phyloP scores from a whole-genome alignment of 1,284 basidiomycete species.

The Thecaphora thlaspeos region DNA sequence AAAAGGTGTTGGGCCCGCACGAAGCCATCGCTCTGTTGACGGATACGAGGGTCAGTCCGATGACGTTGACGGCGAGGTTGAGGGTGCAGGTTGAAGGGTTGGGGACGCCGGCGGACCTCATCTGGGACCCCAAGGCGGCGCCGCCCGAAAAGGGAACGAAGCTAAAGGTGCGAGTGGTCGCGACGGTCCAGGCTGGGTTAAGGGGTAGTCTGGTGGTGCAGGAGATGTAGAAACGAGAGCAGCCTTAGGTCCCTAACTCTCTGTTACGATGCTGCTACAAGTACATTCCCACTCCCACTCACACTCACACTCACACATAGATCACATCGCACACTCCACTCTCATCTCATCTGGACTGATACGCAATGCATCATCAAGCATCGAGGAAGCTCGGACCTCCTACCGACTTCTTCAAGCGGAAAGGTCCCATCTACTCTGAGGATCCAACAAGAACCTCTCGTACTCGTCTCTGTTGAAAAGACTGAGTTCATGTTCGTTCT shows the following conservation, averaged over 20 bases:
- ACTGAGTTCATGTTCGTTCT: constrained; percentile 55
- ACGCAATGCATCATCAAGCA: too few relatives aligned
- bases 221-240: too few relatives aligned
- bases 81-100: constrained; percentile 26
- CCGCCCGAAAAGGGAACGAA: constrained; percentile 8
- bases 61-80: constrained; percentile 16
- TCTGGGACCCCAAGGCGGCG: constrained; percentile 13
- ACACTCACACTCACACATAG: too few relatives aligned
- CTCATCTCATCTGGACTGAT: too few relatives aligned
- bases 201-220: constrained; percentile 17
- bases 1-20: constrained; percentile 4
- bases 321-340: too few relatives aligned
- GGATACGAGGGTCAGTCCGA: constrained; percentile 21
- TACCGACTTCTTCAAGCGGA: constrained; percentile 11
- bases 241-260: too few relatives aligned
- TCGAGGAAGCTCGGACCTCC: too few relatives aligned
- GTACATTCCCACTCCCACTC: too few relatives aligned
- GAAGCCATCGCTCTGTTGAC: constrained; percentile 20
- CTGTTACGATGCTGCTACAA: too few relatives aligned
- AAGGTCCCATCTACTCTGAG: constrained; percentile 49
- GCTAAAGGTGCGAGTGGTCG: constrained; percentile 12
- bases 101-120: constrained; percentile 24
- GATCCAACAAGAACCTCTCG: constrained; percentile 44
- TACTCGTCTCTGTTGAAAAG: constrained; percentile 51
- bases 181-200: constrained; percentile 19